A percentile compares a stretch with the other conserved stretches of the same genome.
Conservation (phyloP, 805 yeast genomes). For the Ogataea wickerhamii region DNA sequence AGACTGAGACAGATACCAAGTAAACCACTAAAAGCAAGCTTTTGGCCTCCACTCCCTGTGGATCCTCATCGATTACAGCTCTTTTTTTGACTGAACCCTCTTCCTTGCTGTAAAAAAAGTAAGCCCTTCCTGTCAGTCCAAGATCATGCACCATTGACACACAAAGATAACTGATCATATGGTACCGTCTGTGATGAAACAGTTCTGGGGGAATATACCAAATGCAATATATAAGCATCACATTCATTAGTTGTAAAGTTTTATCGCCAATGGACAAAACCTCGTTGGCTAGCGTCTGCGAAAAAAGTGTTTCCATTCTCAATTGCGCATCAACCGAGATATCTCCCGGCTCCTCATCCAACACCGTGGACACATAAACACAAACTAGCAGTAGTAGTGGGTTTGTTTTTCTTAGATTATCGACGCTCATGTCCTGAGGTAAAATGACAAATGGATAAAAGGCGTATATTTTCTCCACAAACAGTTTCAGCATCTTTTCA, state of each 20-base stretch:
- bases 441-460: slow-evolving; percentile 58
- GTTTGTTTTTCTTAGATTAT: slow-evolving; percentile 43
- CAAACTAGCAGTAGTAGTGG: slow-evolving; percentile 66
- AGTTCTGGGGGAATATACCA: slow-evolving; percentile 88
- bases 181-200: slow-evolving; percentile 74
- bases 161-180: slow-evolving; percentile 61
- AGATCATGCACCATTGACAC: slow-evolving; percentile 70
- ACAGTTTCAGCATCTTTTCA: slow-evolving; percentile 45
- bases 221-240: slow-evolving; percentile 55
- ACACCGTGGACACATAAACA: slow-evolving; percentile 56
- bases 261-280: slow-evolving; percentile 68
- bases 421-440: slow-evolving; percentile 41
- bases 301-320: slow-evolving; percentile 49
- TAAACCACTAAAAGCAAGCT: slow-evolving; percentile 57
- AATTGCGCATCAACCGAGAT: slow-evolving; percentile 40
- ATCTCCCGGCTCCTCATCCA: slow-evolving; percentile 27
- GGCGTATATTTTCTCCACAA: slow-evolving; percentile 43
- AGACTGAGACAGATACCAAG: slow-evolving; percentile 56
- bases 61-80: slow-evolving; percentile 37
- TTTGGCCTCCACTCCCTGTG: slow-evolving; percentile 43
- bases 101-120: slow-evolving; percentile 37
- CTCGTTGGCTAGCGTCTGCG: slow-evolving; percentile 51
- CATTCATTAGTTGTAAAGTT: slow-evolving; percentile 61
- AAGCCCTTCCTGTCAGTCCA: slow-evolving; percentile 60
- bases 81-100: slow-evolving; percentile 38